Conservation (phyloP, 2,329 filamentous ascomycete genomes). For the Penicillium brevicompactum region DNA sequence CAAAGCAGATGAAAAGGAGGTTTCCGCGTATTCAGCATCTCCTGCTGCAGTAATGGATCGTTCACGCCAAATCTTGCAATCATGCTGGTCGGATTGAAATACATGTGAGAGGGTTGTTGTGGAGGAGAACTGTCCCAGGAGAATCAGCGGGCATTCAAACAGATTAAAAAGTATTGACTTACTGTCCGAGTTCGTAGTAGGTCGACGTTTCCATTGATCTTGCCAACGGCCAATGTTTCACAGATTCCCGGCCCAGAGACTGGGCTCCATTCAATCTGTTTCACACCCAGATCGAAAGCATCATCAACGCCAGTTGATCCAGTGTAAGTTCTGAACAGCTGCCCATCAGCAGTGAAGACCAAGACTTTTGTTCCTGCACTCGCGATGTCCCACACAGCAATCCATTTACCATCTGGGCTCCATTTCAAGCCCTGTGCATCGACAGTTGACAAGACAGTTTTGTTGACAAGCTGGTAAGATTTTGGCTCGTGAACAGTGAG, state of each 20-base stretch:
- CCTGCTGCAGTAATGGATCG: slow-evolving; percentile 30
- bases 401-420: slow-evolving; percentile 62
- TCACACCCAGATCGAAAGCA: slow-evolving; percentile 52
- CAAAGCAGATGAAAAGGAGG: slow-evolving; percentile 41
- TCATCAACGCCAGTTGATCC: slow-evolving; percentile 40
- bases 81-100: slow-evolving; percentile 32
- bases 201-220: slow-evolving; percentile 53
- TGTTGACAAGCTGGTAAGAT: slow-evolving; percentile 38
- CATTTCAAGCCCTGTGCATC: slow-evolving; percentile 63
- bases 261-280: slow-evolving; percentile 56
- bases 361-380: slow-evolving; percentile 53
- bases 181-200: slow-evolving; percentile 49
- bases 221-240: slow-evolving; percentile 52
- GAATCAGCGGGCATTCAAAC: not conserved
- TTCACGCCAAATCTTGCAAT: slow-evolving; percentile 40
- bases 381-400: slow-evolving; percentile 59
- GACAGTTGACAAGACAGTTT: slow-evolving; percentile 48
- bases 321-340: slow-evolving; percentile 57
- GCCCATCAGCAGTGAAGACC: slow-evolving; percentile 62
- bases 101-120: slow-evolving; percentile 38
- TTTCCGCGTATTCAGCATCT: slow-evolving; percentile 38
- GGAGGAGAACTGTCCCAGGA: slow-evolving; percentile 32
- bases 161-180: slow-evolving; percentile 9
- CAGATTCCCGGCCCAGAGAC: slow-evolving; percentile 29
- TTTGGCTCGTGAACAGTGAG: slow-evolving; percentile 42